Conservation (phyloP, 2,329 filamentous ascomycete genomes). For the Nothophaeocryptopus gaeumannii region DNA sequence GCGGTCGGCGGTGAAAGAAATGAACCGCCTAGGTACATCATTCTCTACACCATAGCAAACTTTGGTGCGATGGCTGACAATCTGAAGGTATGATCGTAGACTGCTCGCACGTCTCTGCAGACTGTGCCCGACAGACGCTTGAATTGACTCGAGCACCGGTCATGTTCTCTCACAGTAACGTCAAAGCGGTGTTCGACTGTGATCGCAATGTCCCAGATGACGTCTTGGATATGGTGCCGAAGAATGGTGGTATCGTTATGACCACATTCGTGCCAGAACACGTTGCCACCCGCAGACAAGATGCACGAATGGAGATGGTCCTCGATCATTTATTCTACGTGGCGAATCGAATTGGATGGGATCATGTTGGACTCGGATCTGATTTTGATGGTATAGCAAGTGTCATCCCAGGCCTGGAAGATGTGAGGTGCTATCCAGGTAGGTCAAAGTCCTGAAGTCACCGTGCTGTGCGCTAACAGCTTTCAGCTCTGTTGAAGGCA, state of each 20-base stretch:
- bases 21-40: slow-evolving; percentile 40
- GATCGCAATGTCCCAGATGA: slow-evolving; percentile 44
- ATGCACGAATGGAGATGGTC: slow-evolving; percentile 36
- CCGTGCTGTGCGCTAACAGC: slow-evolving; percentile 8
- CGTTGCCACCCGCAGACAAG: slow-evolving; percentile 31
- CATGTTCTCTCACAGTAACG: slow-evolving; percentile 24
- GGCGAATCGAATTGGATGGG: slow-evolving; percentile 34
- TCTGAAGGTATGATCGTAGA: slow-evolving; percentile 23
- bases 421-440: slow-evolving; percentile 38
- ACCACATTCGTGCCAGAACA: slow-evolving; percentile 40
- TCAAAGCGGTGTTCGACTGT: slow-evolving; percentile 30
- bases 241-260: slow-evolving; percentile 44
- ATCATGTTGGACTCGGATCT: slow-evolving; percentile 40
- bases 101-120: slow-evolving; percentile 18
- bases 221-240: slow-evolving; percentile 36
- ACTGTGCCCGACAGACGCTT: slow-evolving; percentile 23
- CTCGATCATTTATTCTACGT: slow-evolving; percentile 34
- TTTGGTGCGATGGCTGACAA: background rate
- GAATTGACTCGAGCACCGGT: slow-evolving; percentile 24
- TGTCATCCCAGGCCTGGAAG: slow-evolving; percentile 31
- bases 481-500: slow-evolving; percentile 28
- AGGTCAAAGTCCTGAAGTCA: slow-evolving; percentile 28
- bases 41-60: background rate
- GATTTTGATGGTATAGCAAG: slow-evolving; percentile 38
- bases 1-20: slow-evolving; percentile 33